Percentiles rank a stretch among this genome's conserved stretches.
Conservation (phyloP, 208 protist genomes). For the Leishmania braziliensis region DNA sequence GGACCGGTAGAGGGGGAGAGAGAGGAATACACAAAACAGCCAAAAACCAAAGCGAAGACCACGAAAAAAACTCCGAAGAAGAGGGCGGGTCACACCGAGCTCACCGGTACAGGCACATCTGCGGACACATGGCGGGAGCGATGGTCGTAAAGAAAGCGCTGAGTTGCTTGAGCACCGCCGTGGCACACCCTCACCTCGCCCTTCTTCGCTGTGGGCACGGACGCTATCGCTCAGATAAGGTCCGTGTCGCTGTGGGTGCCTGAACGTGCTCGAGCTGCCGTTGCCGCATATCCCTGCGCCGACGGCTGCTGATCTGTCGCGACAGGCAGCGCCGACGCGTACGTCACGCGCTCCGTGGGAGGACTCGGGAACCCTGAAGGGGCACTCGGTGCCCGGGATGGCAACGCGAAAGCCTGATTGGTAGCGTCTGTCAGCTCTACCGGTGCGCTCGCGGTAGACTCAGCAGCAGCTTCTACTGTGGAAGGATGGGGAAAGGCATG, state of each 20-base stretch:
- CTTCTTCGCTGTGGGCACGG: neutral
- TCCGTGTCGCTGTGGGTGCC: conserved; percentile 10
- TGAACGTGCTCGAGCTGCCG: neutral
- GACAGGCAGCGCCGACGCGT: neutral
- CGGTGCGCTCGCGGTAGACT: neutral
- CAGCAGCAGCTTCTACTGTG: neutral
- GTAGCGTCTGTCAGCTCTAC: neutral
- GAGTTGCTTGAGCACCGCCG: neutral
- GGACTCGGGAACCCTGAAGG: neutral
- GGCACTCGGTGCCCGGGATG: neutral
- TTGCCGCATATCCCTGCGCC: neutral
- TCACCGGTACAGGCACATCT: neutral
- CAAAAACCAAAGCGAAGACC: neutral
- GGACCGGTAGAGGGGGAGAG: neutral
- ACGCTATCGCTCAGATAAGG: conserved; percentile 6
- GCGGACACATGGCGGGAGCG: neutral
- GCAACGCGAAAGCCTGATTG: neutral
- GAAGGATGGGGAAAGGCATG: neutral
- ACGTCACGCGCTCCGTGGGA: neutral
- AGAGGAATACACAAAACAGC: neutral
- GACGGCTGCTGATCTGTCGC: neutral
- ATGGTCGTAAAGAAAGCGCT: neutral
- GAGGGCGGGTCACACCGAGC: neutral
- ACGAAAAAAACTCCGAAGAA: neutral
- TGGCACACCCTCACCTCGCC: neutral